Base-by-base conservation (phyloP, 306 rosid species). In the Oxytropis ochrocephala region DNA sequence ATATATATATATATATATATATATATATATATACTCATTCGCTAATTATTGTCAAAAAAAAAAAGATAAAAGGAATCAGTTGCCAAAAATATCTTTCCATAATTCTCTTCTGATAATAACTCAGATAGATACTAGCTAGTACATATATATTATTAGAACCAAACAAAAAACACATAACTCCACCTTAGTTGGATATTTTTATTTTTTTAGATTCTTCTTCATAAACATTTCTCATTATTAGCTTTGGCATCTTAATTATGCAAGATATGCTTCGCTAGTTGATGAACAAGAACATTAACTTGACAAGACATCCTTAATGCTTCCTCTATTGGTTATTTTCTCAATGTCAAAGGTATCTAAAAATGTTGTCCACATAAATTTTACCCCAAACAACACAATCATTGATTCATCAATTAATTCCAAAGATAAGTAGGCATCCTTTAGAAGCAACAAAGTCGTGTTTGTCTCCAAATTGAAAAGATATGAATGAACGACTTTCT, bases 351-450 rank as follows among this genome's bases (percentile, higher is more conserved):
- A 35, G 43, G 60, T 24, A 62, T 68, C 63, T 60, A 42, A 68
- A 38, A 14, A 41, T 52, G 67, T 13, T 49, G 55, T 46, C 69
- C 76, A 61, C 73, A 53, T 46, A 36, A 47, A 50, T 69, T 46
- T 46, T 53, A 46, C 24, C 30, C 46, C 51, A 49, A 66, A 67
- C 54, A 36, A 67, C 53, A 38, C 66, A 29, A 79, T 54, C 11
- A 46, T 27, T 5, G 21, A 33, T 43, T 18, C 56, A 74, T 79
- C 52, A 69, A 53, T 29, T 27, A 55, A 44, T n/a, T n/a, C n/a
- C 52, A 38, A 63, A 50, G 50, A 79, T 73, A 58, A 58, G 70
- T 58, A 32, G 11, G 72, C 72, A 67, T 79, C 71, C 60, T 67
- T 72, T 60, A 69, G 12, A 47, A 68, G 51, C 76, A 62, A 53